Conservation (phyloP, 2,329 filamentous ascomycete species). For the Talaromyces rugulosus region DNA sequence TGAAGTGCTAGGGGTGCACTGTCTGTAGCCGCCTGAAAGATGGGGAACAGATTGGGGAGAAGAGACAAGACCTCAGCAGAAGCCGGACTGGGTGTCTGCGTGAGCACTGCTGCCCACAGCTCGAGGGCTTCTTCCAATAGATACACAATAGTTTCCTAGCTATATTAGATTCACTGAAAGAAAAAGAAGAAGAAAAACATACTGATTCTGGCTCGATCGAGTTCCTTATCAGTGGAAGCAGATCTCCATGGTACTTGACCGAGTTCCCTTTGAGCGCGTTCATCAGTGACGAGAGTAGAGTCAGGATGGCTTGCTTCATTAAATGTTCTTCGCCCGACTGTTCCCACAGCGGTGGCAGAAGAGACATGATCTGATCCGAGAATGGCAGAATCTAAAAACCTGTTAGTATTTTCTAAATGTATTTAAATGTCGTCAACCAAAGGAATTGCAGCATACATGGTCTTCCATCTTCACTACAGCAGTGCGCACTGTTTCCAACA, state of each 20-base stretch:
- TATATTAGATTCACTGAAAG: background rate
- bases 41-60: constrained; percentile 59
- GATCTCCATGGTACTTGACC: constrained; percentile 70
- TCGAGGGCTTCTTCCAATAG: constrained; percentile 89
- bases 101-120: constrained; percentile 74
- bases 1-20: constrained; percentile 59
- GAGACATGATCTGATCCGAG: constrained; percentile 75
- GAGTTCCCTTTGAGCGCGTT: constrained; percentile 77
- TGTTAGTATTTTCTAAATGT: background rate
- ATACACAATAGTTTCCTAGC: constrained; percentile 64
- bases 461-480: constrained; percentile 78
- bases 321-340: constrained; percentile 81
- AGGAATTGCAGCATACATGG: constrained; percentile 44
- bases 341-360: constrained; percentile 80
- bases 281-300: constrained; percentile 79
- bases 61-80: constrained; percentile 60
- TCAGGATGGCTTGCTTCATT: constrained; percentile 89
- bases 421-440: background rate
- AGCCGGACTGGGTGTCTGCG: constrained; percentile 58
- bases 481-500: constrained; percentile 80
- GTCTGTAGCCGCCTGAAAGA: constrained; percentile 63
- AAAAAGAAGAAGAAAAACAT: constrained; percentile 17
- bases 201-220: constrained; percentile 74
- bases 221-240: constrained; percentile 76
- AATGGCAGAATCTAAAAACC: constrained; percentile 52